Evolutionary conservation across 306 rosid species (phyloP).

Genomic region (Prosopis cineraria): DNA sequence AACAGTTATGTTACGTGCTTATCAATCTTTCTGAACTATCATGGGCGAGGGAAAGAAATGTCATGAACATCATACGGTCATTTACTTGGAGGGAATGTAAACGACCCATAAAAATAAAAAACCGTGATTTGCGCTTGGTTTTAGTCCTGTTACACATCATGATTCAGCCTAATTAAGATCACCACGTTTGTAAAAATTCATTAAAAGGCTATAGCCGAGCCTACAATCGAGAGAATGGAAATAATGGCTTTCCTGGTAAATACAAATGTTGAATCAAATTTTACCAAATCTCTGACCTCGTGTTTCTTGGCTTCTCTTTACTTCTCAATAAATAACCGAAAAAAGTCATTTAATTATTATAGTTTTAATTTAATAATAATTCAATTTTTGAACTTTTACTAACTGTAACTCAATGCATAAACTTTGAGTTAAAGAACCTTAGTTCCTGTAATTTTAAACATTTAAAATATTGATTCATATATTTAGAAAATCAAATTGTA

Average conservation of each 20-base stretch:
- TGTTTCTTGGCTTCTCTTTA: neutral
- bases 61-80: neutral
- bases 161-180: neutral
- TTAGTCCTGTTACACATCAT: neutral
- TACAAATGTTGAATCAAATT: neutral
- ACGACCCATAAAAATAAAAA: neutral
- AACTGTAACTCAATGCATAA: too few relatives aligned
- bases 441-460: too few relatives aligned
- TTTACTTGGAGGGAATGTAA: neutral
- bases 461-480: too few relatives aligned
- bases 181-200: neutral
- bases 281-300: neutral
- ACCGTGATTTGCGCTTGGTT: neutral
- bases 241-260: neutral
- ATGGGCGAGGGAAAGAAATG: neutral
- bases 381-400: too few relatives aligned
- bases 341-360: too few relatives aligned
- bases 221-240: neutral
- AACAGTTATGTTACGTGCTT: conserved; percentile 15
- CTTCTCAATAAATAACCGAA: neutral
- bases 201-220: neutral
- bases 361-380: too few relatives aligned
- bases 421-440: too few relatives aligned
- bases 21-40: neutral
- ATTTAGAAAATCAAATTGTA: too few relatives aligned